Conservation (phyloP, 2,329 filamentous ascomycete species). For the Sclerotinia trifoliorum region DNA sequence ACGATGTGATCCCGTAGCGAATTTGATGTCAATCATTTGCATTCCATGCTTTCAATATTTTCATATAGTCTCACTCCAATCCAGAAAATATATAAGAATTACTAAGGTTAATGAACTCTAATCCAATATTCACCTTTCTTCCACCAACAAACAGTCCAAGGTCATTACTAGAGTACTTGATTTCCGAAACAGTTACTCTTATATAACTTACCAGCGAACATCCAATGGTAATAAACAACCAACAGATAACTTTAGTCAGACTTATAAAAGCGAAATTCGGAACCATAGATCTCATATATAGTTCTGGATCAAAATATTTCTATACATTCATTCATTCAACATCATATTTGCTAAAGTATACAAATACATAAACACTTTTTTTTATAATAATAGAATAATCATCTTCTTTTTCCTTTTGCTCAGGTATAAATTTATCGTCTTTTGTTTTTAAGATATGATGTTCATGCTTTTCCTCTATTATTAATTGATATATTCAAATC, state of each 20-base stretch:
- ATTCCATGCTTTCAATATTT: neutral
- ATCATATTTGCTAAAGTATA: no score
- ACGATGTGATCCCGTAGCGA: neutral
- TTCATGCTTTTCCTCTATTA: neutral
- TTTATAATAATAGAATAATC: no score
- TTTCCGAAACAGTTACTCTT: neutral
- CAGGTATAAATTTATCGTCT: neutral
- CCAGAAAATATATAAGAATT: no score
- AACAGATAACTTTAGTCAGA: neutral
- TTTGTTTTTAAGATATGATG: no score
- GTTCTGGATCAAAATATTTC: neutral
- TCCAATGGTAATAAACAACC: neutral
- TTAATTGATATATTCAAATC: neutral
- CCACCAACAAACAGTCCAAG: neutral
- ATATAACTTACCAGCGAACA: neutral
- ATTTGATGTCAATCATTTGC: neutral
- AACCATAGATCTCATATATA: neutral
- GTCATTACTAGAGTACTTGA: neutral
- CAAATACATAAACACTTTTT: no score
- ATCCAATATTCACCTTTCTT: neutral
- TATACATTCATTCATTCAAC: neutral
- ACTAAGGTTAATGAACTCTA: no score
- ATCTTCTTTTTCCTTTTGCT: no score
- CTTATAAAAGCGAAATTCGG: no score
- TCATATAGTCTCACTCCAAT: no score